Evolutionary conservation across 495 filamentous ascomycete species (phyloP).

Genomic region (Penicillium subrubescens): DNA sequence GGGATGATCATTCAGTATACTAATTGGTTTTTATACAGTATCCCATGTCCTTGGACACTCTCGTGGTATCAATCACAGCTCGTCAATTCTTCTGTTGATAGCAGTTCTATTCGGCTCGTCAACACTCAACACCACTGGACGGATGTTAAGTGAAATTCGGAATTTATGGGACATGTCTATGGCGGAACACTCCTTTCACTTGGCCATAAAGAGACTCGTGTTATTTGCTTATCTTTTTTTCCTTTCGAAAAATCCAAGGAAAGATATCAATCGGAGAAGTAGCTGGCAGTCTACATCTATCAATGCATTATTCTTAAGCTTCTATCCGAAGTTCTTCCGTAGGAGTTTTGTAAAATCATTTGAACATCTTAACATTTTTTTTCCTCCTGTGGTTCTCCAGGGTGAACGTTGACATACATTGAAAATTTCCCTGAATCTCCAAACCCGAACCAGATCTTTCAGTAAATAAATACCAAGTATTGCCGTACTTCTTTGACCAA

Average conservation of each 20-base stretch:
- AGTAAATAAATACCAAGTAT: no score
- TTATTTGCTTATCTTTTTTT: neutral
- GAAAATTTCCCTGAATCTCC: no score
- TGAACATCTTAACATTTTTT: no score
- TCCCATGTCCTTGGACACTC: neutral
- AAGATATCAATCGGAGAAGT: neutral
- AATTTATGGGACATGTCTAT: neutral
- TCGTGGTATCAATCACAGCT: neutral
- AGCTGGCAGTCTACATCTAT: neutral
- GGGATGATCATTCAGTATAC: neutral
- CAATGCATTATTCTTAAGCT: neutral
- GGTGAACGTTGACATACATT: no score
- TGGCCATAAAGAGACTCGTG: neutral
- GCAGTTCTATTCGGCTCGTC: neutral
- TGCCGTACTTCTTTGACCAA: no score
- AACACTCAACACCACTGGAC: neutral
- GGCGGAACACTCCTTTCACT: conserved; percentile 6
- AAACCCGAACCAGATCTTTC: no score
- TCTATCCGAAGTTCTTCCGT: neutral
- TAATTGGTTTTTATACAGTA: neutral
- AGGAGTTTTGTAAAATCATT: neutral
- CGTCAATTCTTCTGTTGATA: neutral
- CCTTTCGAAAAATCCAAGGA: neutral
- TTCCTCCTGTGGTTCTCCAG: no score
- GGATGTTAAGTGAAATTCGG: neutral